phyloP scores from a whole-genome alignment of 305 asterid genomes.

The Ajuga reptans region DNA sequence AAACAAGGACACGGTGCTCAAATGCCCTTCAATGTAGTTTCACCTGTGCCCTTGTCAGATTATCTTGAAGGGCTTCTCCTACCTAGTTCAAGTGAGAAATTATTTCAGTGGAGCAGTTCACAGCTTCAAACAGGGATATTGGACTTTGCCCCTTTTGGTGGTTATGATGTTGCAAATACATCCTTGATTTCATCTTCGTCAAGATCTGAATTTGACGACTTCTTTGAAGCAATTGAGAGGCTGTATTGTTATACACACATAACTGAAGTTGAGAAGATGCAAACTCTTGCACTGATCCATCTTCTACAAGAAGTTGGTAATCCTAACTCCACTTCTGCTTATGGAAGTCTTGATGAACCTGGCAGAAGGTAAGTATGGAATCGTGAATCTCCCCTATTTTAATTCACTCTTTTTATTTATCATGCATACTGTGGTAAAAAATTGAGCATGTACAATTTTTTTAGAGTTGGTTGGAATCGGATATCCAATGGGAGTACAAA shows the following conservation, averaged over 20 bases:
- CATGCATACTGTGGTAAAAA: neutral
- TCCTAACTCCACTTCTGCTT: slow-evolving; percentile 55
- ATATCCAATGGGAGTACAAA: neutral
- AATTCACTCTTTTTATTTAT: neutral
- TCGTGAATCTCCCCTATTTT: slow-evolving; percentile 7
- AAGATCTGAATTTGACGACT: slow-evolving; percentile 53
- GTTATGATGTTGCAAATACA: slow-evolving; percentile 34
- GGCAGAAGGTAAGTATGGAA: slow-evolving; percentile 62
- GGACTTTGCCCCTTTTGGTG: slow-evolving; percentile 35
- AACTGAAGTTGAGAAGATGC: slow-evolving; percentile 60
- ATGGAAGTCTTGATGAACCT: slow-evolving; percentile 90
- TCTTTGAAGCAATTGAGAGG: slow-evolving; percentile 55
- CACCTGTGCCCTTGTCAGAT: slow-evolving; percentile 60
- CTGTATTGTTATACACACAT: slow-evolving; percentile 35
- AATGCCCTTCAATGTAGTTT: slow-evolving; percentile 32
- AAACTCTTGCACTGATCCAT: slow-evolving; percentile 60
- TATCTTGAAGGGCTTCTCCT: slow-evolving; percentile 66
- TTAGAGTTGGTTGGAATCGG: slow-evolving; percentile 3
- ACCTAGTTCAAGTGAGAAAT: slow-evolving; percentile 42
- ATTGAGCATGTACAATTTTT: neutral
- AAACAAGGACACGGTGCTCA: slow-evolving; percentile 28
- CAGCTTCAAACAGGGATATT: slow-evolving; percentile 41
- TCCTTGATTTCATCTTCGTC: slow-evolving; percentile 35
- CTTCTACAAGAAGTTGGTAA: slow-evolving; percentile 69
- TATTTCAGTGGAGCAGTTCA: slow-evolving; percentile 64